A percentile compares a stretch with the other conserved stretches of the same genome.
Conservation (phyloP, 2,329 filamentous ascomycete genomes). For the Fusarium sublunatum region DNA sequence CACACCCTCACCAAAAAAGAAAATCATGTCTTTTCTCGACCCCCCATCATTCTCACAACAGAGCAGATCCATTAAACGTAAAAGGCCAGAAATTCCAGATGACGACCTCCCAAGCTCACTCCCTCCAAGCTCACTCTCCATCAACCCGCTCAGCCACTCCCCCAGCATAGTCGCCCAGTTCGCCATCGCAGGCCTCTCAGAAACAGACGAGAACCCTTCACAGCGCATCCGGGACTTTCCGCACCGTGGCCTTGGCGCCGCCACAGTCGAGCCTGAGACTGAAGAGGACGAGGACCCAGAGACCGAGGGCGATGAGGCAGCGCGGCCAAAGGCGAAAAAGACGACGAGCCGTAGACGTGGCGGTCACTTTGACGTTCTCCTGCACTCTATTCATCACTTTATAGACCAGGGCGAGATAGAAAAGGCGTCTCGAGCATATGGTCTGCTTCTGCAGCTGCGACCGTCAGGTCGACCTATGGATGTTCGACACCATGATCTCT, state of each 20-base stretch:
- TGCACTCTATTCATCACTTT: conserved; percentile 76
- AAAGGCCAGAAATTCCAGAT: conserved; percentile 16
- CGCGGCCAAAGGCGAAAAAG: conserved; percentile 28
- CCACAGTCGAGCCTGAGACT: conserved; percentile 31
- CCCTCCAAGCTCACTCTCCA: conserved; percentile 46
- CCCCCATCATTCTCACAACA: conserved; percentile 38
- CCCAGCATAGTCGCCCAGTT: conserved; percentile 65
- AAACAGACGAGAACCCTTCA: conserved; percentile 59
- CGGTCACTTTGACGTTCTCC: conserved; percentile 73
- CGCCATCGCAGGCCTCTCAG: conserved; percentile 62
- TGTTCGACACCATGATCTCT: conserved; percentile 74
- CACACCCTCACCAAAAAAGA: conserved; percentile 1
- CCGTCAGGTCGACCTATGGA: conserved; percentile 65
- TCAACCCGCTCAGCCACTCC: conserved; percentile 68
- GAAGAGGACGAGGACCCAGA: conserved; percentile 38
- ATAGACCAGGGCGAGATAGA: conserved; percentile 76
- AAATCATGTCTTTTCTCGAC: conserved; percentile 36
- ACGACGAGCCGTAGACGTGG: conserved; percentile 26
- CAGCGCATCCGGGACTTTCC: conserved; percentile 60
- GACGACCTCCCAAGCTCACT: conserved; percentile 8
- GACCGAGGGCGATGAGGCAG: conserved; percentile 23
- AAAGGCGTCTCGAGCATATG: conserved; percentile 80
- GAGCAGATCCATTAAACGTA: conserved; percentile 38
- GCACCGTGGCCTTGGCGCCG: conserved; percentile 54
- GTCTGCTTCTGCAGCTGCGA: conserved; percentile 72